Evolutionary conservation across 768 basidiomycete genomes (phyloP), one percentile per base, ranked within the genome.

Genomic region (Tricholoma furcatifolium): DNA sequence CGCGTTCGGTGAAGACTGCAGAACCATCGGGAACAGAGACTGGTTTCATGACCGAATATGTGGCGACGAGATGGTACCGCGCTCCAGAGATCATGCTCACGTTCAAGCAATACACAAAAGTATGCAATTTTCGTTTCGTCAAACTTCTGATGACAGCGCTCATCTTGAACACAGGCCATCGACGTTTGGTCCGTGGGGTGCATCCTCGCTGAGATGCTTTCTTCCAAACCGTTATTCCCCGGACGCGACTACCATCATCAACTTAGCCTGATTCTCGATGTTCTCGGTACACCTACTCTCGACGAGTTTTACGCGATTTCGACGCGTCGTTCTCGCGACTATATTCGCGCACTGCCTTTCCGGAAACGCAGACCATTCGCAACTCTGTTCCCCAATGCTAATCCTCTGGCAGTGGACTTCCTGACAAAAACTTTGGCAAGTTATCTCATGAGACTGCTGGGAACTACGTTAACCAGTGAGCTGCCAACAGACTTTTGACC

Each of bases 31-130:
- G 88, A 20, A 91, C 88, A 6, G 88, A 91, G 61, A 90, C 81
- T 6, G 86, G 86, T 5, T 94, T 93, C 74, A 93, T 95, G 93
- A 96, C 93, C 1, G 91, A 93, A 84, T 96, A 95, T 64, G 97
- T 99, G 44, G 96, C 97, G 2, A 98, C 97, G 21, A 79, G 97
- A 61, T 99, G 97, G 97, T 99, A 98, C 66, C 85, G 97, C 34
- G 97, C 97, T 0, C 97, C 97, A 0, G 97, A 99, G 69, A 95
- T 99, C 74, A 99, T 99, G 97, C 79, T 99, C 47, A 97, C 94
- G 9, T 98, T 98, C 79, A 96, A 97, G 67, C 90, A 97, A 68
- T 99, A 99, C 73, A 96, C 95, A 47, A 94, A 94, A 74, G 88
- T 83, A 52, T 50, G 55, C 12, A 21, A 30, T 57, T 38, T 51